Evolutionary conservation across 225 moss, liverwort and hornwort genomes (phyloP).

Genomic region (Marchantia paleacea): DNA sequence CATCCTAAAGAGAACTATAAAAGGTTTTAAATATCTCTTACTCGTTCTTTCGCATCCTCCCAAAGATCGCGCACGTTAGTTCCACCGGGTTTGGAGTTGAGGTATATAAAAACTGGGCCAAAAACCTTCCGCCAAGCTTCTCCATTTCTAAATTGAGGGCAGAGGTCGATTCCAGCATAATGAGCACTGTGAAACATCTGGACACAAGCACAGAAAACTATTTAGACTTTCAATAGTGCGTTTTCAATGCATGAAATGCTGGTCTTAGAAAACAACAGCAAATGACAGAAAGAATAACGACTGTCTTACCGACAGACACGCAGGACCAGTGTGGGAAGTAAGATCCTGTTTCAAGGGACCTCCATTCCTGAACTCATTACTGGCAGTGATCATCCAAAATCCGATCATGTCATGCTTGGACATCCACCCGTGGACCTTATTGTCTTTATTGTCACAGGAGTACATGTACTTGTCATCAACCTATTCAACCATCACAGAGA

Average conservation of each 20-base stretch:
- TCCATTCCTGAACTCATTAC: slow-evolving; percentile 72
- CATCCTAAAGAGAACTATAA: not conserved
- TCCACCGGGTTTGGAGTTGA: slow-evolving; percentile 17
- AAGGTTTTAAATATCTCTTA: not conserved
- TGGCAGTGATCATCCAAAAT: slow-evolving; percentile 69
- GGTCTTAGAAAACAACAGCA: not conserved
- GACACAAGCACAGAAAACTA: not conserved
- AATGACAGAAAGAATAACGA: not conserved
- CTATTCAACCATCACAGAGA: slow-evolving; percentile 27
- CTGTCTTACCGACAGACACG: slow-evolving; percentile 60
- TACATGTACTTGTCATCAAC: slow-evolving; percentile 80
- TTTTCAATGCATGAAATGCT: not conserved
- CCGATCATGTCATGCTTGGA: slow-evolving; percentile 49
- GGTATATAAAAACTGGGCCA: slow-evolving; percentile 19
- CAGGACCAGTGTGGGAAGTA: slow-evolving; percentile 74
- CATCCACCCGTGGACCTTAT: slow-evolving; percentile 73
- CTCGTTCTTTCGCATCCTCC: slow-evolving; percentile 24
- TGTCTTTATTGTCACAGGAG: slow-evolving; percentile 52
- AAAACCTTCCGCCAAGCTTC: slow-evolving; percentile 21
- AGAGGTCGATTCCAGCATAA: slow-evolving; percentile 55
- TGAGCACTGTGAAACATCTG: slow-evolving; percentile 80
- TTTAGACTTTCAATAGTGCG: not conserved
- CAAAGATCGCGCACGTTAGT: slow-evolving; percentile 27
- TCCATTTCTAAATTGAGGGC: slow-evolving; percentile 10
- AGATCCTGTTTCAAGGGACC: slow-evolving; percentile 70